These are phyloP conservation scores for Stachybotrys echinatus DNA, from an alignment of 2,329 filamentous ascomycete species.

Conservation along the genomic window DNA sequence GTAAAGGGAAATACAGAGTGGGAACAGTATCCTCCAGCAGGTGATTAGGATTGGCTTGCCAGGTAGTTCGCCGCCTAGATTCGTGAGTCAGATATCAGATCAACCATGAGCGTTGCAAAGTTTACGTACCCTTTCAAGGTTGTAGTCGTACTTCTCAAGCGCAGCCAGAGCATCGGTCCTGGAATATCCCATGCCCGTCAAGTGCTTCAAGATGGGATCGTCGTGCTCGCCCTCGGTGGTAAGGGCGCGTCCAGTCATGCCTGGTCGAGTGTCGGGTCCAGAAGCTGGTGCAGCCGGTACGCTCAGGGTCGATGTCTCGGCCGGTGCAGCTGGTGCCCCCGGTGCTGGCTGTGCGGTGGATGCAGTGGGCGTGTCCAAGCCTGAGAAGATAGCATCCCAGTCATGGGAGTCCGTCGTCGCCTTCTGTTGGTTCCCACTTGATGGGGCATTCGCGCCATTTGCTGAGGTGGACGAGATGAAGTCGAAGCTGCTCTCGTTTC, in stretches of 20 bases:
- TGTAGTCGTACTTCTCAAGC: constrained; percentile 93
- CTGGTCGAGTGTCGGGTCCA: constrained; percentile 16
- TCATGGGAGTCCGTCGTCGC: constrained; percentile 57
- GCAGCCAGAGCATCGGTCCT: constrained; percentile 69
- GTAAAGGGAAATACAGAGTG: neutral
- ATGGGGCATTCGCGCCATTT: constrained; percentile 28
- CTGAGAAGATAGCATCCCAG: constrained; percentile 93
- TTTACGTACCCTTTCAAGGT: constrained; percentile 82
- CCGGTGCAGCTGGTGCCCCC: constrained; percentile 8
- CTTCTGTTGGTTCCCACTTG: constrained; percentile 30
- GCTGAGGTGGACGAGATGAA: constrained; percentile 40
- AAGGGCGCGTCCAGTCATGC: constrained; percentile 56
- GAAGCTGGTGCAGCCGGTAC: constrained; percentile 3
- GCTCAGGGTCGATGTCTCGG: constrained; percentile 4
- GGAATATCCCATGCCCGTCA: constrained; percentile 85
- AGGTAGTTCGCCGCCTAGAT: constrained; percentile 48
- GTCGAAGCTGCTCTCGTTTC: constrained; percentile 53
- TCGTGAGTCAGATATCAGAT: constrained; percentile 9
- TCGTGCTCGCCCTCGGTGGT: constrained; percentile 75
- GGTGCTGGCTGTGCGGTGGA: constrained; percentile 12
- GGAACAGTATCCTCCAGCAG: neutral
- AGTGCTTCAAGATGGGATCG: constrained; percentile 82
- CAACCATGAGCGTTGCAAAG: too few species aligned
- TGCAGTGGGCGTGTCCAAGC: constrained; percentile 55
- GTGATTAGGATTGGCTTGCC: constrained; percentile 44